Percentiles rank a stretch among this genome's conserved stretches.
Evolutionary conservation across 2,329 filamentous ascomycete species (phyloP).

Genomic region (Penicillium oxalicum): DNA sequence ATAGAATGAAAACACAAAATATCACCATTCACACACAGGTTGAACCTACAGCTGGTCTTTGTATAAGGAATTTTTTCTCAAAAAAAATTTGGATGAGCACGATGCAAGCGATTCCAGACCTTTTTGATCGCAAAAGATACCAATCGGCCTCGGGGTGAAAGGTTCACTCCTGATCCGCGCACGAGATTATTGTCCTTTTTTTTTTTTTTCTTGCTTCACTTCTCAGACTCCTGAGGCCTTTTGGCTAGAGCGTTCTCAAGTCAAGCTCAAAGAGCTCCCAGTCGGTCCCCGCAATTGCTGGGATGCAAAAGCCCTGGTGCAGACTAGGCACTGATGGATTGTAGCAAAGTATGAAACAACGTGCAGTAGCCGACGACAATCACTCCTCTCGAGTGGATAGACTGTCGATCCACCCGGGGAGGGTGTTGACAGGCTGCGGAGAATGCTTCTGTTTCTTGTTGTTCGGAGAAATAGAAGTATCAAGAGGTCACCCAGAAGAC

Average conservation of each 20-base stretch:
- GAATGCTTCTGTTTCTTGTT: too few species aligned
- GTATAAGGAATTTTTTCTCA: neutral
- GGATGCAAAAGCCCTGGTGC: neutral
- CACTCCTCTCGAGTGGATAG: too few species aligned
- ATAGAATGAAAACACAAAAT: neutral
- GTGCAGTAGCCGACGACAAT: neutral
- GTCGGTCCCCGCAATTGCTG: conserved; percentile 16
- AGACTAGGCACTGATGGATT: conserved; percentile 6
- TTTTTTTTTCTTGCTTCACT: conserved; percentile 2
- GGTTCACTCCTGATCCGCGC: conserved; percentile 10
- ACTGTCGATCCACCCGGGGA: too few species aligned
- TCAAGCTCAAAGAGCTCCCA: conserved; percentile 2
- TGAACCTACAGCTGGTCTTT: conserved; percentile 12
- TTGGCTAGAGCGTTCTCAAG: conserved; percentile 11
- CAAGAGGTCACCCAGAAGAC: too few species aligned
- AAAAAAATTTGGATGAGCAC: neutral
- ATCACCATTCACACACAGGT: neutral
- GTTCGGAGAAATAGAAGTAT: too few species aligned
- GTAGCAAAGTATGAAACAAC: neutral
- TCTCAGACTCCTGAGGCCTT: conserved; percentile 8
- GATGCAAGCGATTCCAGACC: conserved; percentile 5
- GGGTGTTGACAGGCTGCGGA: too few species aligned
- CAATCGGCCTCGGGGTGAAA: neutral
- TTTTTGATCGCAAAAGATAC: conserved; percentile 7
- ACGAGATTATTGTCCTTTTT: too few species aligned